Evolutionary conservation across 2,329 filamentous ascomycete genomes (phyloP), one percentile per base, ranked within the genome.

Genomic region (Fusarium sp.): DNA sequence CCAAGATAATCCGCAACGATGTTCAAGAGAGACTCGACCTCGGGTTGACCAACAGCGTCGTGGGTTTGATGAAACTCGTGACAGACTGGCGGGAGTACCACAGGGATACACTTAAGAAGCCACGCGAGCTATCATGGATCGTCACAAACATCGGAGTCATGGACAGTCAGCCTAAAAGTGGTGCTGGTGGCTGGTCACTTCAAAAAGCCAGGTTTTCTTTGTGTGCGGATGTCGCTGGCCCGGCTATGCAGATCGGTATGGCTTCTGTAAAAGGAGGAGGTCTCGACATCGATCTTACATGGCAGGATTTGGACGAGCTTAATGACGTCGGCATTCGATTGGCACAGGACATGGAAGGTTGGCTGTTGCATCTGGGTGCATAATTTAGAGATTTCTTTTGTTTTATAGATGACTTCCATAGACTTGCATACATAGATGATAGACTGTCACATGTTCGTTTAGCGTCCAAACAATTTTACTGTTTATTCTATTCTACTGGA

Each of bases 111-210:
- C 11, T 27, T 4, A 62, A 47, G 19, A 62, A 55, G 7, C 43
- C 57, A 1, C 50, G 59, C 9, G 57, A 56, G 4, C 7, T 62
- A 2, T 62, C 59, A 0, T 62, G 59, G 59, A 39, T 39, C 0
- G 58, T 62, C 1, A 56, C 59, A 1, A 62, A 62, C 2, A 32
- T 62, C 3, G 59, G 59, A 3, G 57, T 62, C 1, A 13, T 62
- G 1, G 57, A 62, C 19, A 30, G 10, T 1, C 15, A 45, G 11
- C 4, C 3, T 1, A 33, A 51, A 2, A 10, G 23, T 14, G n/a
- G 11, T 5, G 43, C 22, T 11, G 39, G 11, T 7, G 23, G 50
- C 0, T 62, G 59, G 44, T n/a, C 6, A 0, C 4, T 62, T 6
- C 14, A 17, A 0, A 56, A 22, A 3, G 32, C 49, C 3, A 56